Evolutionary conservation across 2,329 filamentous ascomycete genomes (phyloP).

Genomic region (Stagonosporopsis cucurbitacearum): DNA sequence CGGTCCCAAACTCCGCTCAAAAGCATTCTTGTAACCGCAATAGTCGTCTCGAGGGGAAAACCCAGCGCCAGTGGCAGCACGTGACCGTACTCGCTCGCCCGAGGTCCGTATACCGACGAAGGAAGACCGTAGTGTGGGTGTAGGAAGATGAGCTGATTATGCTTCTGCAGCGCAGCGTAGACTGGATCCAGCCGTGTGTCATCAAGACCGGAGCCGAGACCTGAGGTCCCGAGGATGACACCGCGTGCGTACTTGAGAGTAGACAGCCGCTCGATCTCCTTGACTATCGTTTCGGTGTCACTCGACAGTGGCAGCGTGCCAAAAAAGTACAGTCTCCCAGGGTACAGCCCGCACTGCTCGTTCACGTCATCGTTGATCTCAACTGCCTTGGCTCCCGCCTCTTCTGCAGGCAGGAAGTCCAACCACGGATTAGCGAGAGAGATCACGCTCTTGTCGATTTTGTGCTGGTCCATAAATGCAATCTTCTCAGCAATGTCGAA

Average conservation of each 20-base stretch:
- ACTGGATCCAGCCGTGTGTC: slow-evolving; percentile 76
- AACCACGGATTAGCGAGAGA: slow-evolving; percentile 94
- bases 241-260: slow-evolving; percentile 74
- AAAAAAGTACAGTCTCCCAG: slow-evolving; percentile 80
- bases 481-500: slow-evolving; percentile 81
- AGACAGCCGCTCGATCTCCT: slow-evolving; percentile 69
- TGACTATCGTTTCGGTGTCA: slow-evolving; percentile 64
- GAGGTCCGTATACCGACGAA: slow-evolving; percentile 76
- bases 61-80: slow-evolving; percentile 85
- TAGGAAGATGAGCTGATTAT: slow-evolving; percentile 74
- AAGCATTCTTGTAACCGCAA: slow-evolving; percentile 86
- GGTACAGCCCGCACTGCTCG: slow-evolving; percentile 69
- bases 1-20: slow-evolving; percentile 85
- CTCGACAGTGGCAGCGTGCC: slow-evolving; percentile 80
- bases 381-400: slow-evolving; percentile 68
- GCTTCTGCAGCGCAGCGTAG: slow-evolving; percentile 71
- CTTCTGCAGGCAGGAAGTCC: slow-evolving; percentile 72
- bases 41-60: slow-evolving; percentile 91
- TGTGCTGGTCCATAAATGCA: slow-evolving; percentile 84
- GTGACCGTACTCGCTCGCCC: slow-evolving; percentile 79
- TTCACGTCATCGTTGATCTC: slow-evolving; percentile 81
- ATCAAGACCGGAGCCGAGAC: slow-evolving; percentile 80
- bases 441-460: slow-evolving; percentile 82
- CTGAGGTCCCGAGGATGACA: slow-evolving; percentile 87
- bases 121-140: slow-evolving; percentile 94